Conservation (phyloP, 2,329 filamentous ascomycete species). For the Peltaster fructicola region DNA sequence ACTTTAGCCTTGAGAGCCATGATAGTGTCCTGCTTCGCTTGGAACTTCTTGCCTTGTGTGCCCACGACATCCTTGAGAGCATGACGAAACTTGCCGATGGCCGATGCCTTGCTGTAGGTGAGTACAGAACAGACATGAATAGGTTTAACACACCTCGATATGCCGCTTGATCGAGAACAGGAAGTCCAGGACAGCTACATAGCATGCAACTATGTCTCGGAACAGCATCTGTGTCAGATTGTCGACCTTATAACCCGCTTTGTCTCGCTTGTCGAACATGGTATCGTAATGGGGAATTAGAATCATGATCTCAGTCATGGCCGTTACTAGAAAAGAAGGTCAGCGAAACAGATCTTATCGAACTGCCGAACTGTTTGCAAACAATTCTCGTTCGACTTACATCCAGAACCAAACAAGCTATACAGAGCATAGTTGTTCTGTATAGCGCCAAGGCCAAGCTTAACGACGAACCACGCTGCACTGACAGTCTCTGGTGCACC, state of each 20-base stretch:
- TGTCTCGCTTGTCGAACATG: slow-evolving; percentile 8
- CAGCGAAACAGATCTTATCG: no score
- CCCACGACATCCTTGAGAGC: slow-evolving; percentile 8
- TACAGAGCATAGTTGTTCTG: slow-evolving; percentile 10
- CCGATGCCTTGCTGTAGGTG: no score
- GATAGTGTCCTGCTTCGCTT: slow-evolving; percentile 6
- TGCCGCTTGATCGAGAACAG: slow-evolving; percentile 7
- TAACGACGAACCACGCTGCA: slow-evolving; percentile 9
- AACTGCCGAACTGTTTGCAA: no score
- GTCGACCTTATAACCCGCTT: slow-evolving; percentile 5
- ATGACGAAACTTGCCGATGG: slow-evolving; percentile 5
- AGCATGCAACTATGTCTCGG: slow-evolving; percentile 5
- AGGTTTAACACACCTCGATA: slow-evolving; percentile 5
- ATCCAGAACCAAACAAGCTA: slow-evolving; percentile 6
- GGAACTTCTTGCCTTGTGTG: slow-evolving; percentile 5
- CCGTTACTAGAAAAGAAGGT: no score
- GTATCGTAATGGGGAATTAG: slow-evolving; percentile 7
- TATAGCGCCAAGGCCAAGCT: slow-evolving; percentile 7
- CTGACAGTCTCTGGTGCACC: slow-evolving; percentile 9
- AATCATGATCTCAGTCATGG: slow-evolving; percentile 9
- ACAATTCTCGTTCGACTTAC: no score
- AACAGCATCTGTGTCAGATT: slow-evolving; percentile 6
- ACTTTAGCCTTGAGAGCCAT: slow-evolving; percentile 6
- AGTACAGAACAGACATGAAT: no score
- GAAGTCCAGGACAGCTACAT: slow-evolving; percentile 9